These are phyloP conservation scores for Leccinum sublutescens DNA, from an alignment of 768 basidiomycete species.

Conservation along the genomic window DNA sequence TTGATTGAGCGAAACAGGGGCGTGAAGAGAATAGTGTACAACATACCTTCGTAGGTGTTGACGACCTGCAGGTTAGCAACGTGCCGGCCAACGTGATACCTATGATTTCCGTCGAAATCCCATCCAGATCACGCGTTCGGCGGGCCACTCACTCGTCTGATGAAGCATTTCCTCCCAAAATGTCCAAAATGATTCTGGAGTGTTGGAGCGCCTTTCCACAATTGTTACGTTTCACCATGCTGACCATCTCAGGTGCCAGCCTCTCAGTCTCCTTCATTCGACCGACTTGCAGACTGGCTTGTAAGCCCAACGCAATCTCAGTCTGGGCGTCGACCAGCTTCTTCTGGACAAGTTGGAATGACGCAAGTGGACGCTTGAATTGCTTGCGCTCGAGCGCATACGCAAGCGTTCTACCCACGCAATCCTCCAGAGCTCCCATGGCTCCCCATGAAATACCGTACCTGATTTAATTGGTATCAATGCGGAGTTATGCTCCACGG, in stretches of 20 bases:
- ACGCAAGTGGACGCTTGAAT: conserved; percentile 85
- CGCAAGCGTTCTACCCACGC: conserved; percentile 67
- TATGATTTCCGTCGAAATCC: conserved; percentile 25
- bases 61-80: conserved; percentile 95
- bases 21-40: background rate
- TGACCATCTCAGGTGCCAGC: conserved; percentile 88
- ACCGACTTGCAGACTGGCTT: conserved; percentile 77
- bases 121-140: background rate
- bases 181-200: conserved; percentile 77
- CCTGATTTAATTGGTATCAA: conserved; percentile 32
- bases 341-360: conserved; percentile 98
- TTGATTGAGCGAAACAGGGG: conserved; percentile 2
- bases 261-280: conserved; percentile 78
- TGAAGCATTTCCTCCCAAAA: conserved; percentile 91
- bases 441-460: conserved; percentile 94
- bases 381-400: conserved; percentile 91
- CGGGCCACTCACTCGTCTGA: conserved; percentile 73
- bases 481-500: background rate
- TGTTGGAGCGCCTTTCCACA: conserved; percentile 91
- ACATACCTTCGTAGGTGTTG: conserved; percentile 87
- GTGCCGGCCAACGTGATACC: conserved; percentile 93
- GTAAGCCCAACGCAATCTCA: conserved; percentile 75
- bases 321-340: conserved; percentile 94
- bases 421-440: conserved; percentile 95
- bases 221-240: conserved; percentile 93